Conservation (phyloP, 768 basidiomycete genomes). For the Mrakia blollopis region DNA sequence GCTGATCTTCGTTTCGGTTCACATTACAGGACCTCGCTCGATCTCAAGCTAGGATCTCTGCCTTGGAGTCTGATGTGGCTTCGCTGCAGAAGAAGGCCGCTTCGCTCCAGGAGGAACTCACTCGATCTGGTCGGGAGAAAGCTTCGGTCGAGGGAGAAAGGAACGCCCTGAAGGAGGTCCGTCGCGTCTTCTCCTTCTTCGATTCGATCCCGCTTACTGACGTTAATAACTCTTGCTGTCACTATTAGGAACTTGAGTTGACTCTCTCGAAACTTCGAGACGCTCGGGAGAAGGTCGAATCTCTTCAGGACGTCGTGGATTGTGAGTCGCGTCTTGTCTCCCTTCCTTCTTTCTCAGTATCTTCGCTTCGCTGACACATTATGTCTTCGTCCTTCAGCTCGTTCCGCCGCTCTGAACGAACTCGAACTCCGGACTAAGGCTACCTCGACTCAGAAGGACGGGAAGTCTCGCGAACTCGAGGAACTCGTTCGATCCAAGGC, state of each 20-base stretch:
- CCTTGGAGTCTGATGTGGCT: slow-evolving; percentile 6
- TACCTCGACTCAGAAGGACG: neutral
- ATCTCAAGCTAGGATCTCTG: neutral
- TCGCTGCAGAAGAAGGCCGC: slow-evolving; percentile 12
- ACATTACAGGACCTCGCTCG: neutral
- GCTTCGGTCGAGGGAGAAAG: slow-evolving; percentile 34
- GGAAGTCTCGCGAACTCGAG: slow-evolving; percentile 30
- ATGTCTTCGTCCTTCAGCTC: neutral
- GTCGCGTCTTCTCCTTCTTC: neutral
- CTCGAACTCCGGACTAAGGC: slow-evolving; percentile 2
- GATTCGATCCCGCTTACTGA: neutral
- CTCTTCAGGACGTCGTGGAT: slow-evolving; percentile 18
- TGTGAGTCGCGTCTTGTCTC: neutral
- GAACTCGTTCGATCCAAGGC: slow-evolving; percentile 31
- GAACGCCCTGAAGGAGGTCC: slow-evolving; percentile 42
- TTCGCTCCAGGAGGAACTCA: slow-evolving; percentile 3
- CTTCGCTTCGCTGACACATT: neutral
- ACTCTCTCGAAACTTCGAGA: neutral
- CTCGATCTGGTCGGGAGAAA: neutral
- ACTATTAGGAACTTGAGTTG: neutral
- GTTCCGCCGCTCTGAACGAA: neutral
- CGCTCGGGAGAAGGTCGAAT: slow-evolving; percentile 19
- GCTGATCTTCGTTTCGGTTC: neutral
- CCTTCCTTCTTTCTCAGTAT: no score
- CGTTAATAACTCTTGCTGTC: neutral